phyloP scores from a whole-genome alignment of 2,329 filamentous ascomycete genomes.

The Nannizzia gypsea region DNA sequence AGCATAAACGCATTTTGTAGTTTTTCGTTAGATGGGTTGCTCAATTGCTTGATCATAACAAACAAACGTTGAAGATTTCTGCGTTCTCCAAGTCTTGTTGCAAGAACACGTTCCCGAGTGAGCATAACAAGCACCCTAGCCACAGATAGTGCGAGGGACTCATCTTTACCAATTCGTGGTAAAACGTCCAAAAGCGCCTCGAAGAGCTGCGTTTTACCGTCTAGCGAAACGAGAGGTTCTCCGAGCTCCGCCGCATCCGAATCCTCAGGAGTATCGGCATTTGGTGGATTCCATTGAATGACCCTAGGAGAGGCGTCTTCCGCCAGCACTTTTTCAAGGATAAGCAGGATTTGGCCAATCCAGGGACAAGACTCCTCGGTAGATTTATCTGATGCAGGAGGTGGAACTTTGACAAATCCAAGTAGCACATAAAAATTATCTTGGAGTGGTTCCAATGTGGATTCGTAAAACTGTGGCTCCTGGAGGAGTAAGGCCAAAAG shows the following conservation, averaged over 20 bases:
- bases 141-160: conserved; percentile 69
- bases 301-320: conserved; percentile 73
- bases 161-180: conserved; percentile 77
- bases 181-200: conserved; percentile 70
- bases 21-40: conserved; percentile 62
- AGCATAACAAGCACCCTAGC: conserved; percentile 76
- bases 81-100: conserved; percentile 68
- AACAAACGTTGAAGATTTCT: conserved; percentile 82
- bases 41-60: conserved; percentile 87
- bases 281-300: conserved; percentile 56
- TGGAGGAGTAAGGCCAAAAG: conserved; percentile 79
- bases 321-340: conserved; percentile 80
- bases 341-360: conserved; percentile 80
- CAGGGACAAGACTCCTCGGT: conserved; percentile 76
- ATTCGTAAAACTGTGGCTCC: conserved; percentile 66
- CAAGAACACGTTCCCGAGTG: conserved; percentile 65
- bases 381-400: conserved; percentile 46
- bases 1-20: conserved; percentile 69
- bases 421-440: conserved; percentile 66
- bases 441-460: conserved; percentile 61
- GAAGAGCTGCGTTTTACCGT: conserved; percentile 61
- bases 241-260: conserved; percentile 43
- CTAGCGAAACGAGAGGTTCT: conserved; percentile 50
- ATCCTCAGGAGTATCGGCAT: conserved; percentile 28
- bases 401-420: conserved; percentile 58